Conservation (phyloP, 164 flowering plant genomes). For the Magnolia officinalis region DNA sequence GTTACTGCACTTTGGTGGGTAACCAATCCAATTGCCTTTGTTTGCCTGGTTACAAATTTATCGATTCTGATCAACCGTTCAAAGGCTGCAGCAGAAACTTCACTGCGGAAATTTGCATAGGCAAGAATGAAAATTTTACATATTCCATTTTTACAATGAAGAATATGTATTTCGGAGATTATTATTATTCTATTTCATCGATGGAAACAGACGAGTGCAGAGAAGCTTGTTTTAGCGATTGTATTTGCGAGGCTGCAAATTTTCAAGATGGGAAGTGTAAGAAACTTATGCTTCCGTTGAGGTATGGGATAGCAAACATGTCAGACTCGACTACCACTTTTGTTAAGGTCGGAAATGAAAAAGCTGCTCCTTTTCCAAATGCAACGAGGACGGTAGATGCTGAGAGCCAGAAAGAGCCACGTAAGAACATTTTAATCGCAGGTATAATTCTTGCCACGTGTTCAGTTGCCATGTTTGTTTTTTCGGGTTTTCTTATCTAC, state of each 20-base stretch:
- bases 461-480: neutral
- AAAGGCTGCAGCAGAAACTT: neutral
- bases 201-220: neutral
- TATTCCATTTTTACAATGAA: neutral
- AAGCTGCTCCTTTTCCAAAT: neutral
- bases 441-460: slow-evolving; percentile 1
- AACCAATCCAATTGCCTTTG: neutral
- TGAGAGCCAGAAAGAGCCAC: neutral
- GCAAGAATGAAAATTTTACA: neutral
- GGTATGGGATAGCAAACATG: slow-evolving; percentile 15
- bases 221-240: neutral
- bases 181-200: neutral
- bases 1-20: neutral
- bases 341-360: neutral
- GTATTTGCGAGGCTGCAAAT: neutral
- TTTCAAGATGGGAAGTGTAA: slow-evolving; percentile 8
- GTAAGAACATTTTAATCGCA: slow-evolving; percentile 3
- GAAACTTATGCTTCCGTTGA: slow-evolving; percentile 28
- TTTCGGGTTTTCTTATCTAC: slow-evolving; percentile 6
- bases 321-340: neutral
- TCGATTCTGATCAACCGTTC: neutral
- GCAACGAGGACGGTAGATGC: neutral
- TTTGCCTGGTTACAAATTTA: neutral
- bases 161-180: neutral
- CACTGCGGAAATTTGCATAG: neutral